Conservation (phyloP, 805 yeast genomes). For the Zygosaccharomyces lentus region DNA sequence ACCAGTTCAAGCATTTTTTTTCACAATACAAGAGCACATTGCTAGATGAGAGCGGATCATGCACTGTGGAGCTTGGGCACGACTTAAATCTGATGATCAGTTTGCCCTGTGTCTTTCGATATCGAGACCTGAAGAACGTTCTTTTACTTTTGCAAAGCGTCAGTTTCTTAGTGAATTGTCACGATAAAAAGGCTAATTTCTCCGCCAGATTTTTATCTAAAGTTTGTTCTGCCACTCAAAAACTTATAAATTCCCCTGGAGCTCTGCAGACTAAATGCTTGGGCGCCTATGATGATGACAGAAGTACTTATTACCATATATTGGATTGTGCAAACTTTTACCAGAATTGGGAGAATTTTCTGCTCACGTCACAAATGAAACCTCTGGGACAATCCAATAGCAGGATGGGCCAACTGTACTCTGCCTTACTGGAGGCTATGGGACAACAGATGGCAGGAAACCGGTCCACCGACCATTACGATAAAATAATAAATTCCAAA, state of each 20-base stretch:
- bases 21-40: constrained; percentile 16
- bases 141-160: constrained; percentile 32
- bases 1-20: constrained; percentile 28
- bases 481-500: neutral
- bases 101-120: constrained; percentile 20
- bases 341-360: constrained; percentile 20
- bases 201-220: constrained; percentile 31
- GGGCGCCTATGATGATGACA: constrained; percentile 9
- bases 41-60: constrained; percentile 3
- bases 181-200: constrained; percentile 31
- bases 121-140: constrained; percentile 28
- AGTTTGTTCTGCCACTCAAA: constrained; percentile 20
- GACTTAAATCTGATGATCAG: constrained; percentile 15
- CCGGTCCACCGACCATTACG: constrained; percentile 1
- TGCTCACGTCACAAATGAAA: constrained; percentile 14
- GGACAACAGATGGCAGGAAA: constrained; percentile 3
- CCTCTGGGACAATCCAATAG: neutral
- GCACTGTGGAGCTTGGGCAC: constrained; percentile 13
- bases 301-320: constrained; percentile 18
- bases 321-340: constrained; percentile 23
- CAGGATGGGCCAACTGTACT: neutral
- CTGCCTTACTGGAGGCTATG: constrained; percentile 5
- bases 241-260: constrained; percentile 11
- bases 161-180: constrained; percentile 32
- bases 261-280: constrained; percentile 8